These are phyloP conservation scores for Claviceps pazoutovae DNA, from an alignment of 2,329 filamentous ascomycete genomes.

Conservation along the genomic window DNA sequence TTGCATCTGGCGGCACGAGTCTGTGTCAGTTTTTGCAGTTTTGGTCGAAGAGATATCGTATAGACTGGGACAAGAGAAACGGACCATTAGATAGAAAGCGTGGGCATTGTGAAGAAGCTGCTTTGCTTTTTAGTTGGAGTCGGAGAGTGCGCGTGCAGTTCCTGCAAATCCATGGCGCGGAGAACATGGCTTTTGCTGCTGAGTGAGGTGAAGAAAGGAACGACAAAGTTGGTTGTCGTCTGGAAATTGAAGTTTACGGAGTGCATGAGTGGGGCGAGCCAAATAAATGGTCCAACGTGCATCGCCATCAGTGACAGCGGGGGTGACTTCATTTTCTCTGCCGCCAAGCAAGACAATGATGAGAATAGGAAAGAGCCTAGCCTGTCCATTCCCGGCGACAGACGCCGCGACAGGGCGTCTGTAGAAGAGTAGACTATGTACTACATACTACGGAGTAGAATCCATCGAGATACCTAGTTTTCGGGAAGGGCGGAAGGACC, in stretches of 20 bases:
- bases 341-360: too few relatives aligned
- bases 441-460: too few relatives aligned
- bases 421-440: too few relatives aligned
- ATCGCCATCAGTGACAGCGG: too few relatives aligned
- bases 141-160: slow-evolving; percentile 18
- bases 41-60: background rate
- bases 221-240: background rate
- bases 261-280: background rate
- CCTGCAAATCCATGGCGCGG: slow-evolving; percentile 23
- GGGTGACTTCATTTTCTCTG: too few relatives aligned
- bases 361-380: too few relatives aligned
- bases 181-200: slow-evolving; percentile 14
- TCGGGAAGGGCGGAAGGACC: too few relatives aligned
- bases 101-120: slow-evolving; percentile 14
- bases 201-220: background rate
- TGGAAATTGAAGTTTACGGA: background rate
- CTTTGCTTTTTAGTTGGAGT: slow-evolving; percentile 13
- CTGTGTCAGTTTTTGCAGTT: background rate
- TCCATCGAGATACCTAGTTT: too few relatives aligned
- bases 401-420: too few relatives aligned
- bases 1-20: background rate
- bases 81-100: slow-evolving; percentile 21
- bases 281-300: too few relatives aligned
- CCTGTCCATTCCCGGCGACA: too few relatives aligned
- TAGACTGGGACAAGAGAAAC: background rate